These are phyloP conservation scores for Leptographium radiaticola DNA, from an alignment of 2,329 filamentous ascomycete species.

Conservation along the genomic window DNA sequence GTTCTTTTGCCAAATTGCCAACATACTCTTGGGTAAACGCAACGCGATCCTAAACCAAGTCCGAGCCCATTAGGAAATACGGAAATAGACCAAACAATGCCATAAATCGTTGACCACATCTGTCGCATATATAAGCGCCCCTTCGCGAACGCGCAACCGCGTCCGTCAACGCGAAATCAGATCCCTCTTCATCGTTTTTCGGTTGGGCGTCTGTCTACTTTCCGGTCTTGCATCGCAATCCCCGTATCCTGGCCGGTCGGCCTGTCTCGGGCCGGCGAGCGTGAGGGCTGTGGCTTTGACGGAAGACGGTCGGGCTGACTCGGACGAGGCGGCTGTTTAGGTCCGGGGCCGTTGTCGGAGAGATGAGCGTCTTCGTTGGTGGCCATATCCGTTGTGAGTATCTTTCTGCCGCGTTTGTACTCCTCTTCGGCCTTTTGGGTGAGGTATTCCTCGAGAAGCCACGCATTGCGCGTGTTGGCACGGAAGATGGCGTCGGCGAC, in stretches of 20 bases:
- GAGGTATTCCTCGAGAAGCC: conserved; percentile 40
- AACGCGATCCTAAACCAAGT: not conserved
- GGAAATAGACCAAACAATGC: not conserved
- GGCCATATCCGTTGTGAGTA: not conserved
- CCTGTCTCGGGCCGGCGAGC: not conserved
- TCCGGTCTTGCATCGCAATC: not conserved
- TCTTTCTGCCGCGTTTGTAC: conserved; percentile 1
- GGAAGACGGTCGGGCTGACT: not conserved
- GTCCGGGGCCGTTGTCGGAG: not conserved
- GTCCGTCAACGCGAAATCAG: no score
- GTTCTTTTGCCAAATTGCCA: not conserved
- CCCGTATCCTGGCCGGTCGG: not conserved
- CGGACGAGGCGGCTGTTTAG: not conserved
- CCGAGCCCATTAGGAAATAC: not conserved
- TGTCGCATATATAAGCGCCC: not conserved
- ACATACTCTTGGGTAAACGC: not conserved
- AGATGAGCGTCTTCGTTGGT: not conserved
- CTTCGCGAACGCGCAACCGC: not conserved
- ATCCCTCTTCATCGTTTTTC: not conserved
- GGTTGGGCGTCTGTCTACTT: not conserved
- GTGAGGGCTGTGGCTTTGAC: not conserved
- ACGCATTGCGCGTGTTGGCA: conserved; percentile 64
- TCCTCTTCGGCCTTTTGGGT: conserved; percentile 53
- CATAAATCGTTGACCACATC: not conserved
- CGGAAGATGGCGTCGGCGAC: conserved; percentile 59